Conservation (phyloP, 78 protist genomes). For the Dictyostelium purpureum region DNA sequence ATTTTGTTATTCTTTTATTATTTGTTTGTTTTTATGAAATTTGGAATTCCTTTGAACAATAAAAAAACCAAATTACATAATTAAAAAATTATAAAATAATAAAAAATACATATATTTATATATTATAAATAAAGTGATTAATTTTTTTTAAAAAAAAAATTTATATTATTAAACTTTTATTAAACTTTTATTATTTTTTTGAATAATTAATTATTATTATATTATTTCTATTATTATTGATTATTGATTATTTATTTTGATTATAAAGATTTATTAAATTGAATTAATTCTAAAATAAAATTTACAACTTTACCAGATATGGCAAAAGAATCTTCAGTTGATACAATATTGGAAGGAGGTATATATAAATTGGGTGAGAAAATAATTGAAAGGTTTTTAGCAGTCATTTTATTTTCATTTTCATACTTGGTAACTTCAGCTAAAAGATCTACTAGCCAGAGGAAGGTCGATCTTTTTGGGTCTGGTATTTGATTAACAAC, state of each 20-base stretch:
- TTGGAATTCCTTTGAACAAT: too few species aligned
- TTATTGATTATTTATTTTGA: not conserved
- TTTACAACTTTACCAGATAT: conserved; percentile 10
- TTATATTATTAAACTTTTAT: too few species aligned
- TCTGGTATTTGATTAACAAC: not conserved
- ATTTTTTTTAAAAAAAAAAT: not conserved
- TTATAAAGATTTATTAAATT: not conserved
- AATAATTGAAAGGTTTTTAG: conserved; percentile 27
- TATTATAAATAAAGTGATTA: not conserved
- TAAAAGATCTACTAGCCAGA: conserved; percentile 31
- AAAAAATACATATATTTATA: too few species aligned
- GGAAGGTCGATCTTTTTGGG: conserved; percentile 9
- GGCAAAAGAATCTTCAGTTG: conserved; percentile 20
- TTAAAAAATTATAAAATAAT: too few species aligned
- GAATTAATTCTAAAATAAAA: conserved; percentile 16
- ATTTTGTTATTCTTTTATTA: too few species aligned
- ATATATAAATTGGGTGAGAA: conserved; percentile 52
- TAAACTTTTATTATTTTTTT: not conserved
- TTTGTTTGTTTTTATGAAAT: too few species aligned
- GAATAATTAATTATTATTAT: not conserved
- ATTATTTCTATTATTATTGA: not conserved
- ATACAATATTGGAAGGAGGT: not conserved
- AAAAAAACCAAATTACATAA: too few species aligned
- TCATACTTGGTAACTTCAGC: conserved; percentile 4
- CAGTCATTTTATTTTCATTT: conserved; percentile 3